Evolutionary conservation across 1,284 basidiomycete species (phyloP).

Genomic region (Melampsora abietis-canadensis): DNA sequence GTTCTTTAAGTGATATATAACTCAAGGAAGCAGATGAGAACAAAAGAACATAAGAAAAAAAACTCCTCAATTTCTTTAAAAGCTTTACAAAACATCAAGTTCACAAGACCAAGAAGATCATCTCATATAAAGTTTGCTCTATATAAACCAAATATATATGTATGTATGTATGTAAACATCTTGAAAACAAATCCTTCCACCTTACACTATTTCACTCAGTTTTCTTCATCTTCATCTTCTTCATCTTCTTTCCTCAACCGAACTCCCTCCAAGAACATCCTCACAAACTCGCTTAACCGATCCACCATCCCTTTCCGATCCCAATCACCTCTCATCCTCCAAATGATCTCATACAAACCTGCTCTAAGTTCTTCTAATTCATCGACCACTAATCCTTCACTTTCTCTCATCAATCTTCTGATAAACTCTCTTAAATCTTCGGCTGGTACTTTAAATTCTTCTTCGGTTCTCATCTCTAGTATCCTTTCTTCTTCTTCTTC

Average conservation of each 20-base stretch:
- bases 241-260: constrained; percentile 13
- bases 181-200: too few relatives aligned
- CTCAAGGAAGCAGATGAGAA: too few relatives aligned
- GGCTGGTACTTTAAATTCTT: constrained; percentile 62
- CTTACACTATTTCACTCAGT: too few relatives aligned
- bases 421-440: constrained; percentile 56
- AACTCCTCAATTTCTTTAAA: too few relatives aligned
- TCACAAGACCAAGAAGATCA: too few relatives aligned
- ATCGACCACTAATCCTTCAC: constrained; percentile 60
- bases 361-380: constrained; percentile 91
- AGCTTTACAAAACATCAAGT: too few relatives aligned
- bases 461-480: constrained; percentile 64
- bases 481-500: constrained; percentile 50
- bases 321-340: constrained; percentile 78
- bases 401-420: not conserved
- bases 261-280: constrained; percentile 43
- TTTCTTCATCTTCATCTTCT: not conserved
- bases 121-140: too few relatives aligned
- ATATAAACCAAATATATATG: too few relatives aligned
- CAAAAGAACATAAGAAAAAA: too few relatives aligned
- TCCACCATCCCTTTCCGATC: constrained; percentile 66
- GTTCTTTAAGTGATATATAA: too few relatives aligned
- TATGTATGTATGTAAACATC: too few relatives aligned
- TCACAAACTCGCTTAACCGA: constrained; percentile 45
- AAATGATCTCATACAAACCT: constrained; percentile 71